Conservation (phyloP, 106 monocot genomes). For the Triglochin maritima region DNA sequence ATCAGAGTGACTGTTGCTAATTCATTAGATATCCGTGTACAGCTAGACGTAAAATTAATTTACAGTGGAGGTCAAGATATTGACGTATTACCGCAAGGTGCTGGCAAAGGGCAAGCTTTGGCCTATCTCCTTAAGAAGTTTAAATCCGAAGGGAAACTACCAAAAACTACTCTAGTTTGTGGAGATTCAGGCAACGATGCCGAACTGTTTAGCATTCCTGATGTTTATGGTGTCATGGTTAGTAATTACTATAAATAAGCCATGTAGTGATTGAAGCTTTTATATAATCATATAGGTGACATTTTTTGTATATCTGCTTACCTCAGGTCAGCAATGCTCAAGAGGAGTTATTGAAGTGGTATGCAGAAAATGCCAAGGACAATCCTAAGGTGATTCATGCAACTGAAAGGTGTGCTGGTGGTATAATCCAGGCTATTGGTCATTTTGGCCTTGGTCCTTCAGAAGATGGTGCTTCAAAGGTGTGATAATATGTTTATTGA, state of each 20-base stretch:
- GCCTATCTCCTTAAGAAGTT: conserved; percentile 73
- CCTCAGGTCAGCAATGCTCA: conserved; percentile 89
- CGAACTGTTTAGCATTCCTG: conserved; percentile 75
- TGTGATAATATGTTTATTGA: too few relatives aligned
- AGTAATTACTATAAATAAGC: conserved; percentile 6
- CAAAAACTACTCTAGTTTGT: conserved; percentile 74
- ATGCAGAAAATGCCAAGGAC: conserved; percentile 61
- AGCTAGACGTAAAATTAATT: conserved; percentile 91
- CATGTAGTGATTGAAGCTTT: too few relatives aligned
- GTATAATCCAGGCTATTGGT: conserved; percentile 79
- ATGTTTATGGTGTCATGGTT: conserved; percentile 90
- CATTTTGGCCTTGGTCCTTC: conserved; percentile 69
- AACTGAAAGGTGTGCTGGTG: conserved; percentile 76
- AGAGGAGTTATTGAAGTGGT: conserved; percentile 82
- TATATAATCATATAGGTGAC: too few relatives aligned
- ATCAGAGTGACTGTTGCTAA: too few relatives aligned
- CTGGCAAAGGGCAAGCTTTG: conserved; percentile 90
- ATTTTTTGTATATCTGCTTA: too few relatives aligned
- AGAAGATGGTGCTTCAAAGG: too few relatives aligned
- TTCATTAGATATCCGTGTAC: neutral
- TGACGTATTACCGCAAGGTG: conserved; percentile 78
- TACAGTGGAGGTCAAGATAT: conserved; percentile 75
- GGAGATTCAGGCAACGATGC: conserved; percentile 98
- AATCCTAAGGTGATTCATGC: conserved; percentile 80
- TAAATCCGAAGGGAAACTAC: conserved; percentile 34